A percentile compares a stretch with the other conserved stretches of the same genome.
Conservation (phyloP, 176 grass and related monocot species). For the Avena sativa region DNA sequence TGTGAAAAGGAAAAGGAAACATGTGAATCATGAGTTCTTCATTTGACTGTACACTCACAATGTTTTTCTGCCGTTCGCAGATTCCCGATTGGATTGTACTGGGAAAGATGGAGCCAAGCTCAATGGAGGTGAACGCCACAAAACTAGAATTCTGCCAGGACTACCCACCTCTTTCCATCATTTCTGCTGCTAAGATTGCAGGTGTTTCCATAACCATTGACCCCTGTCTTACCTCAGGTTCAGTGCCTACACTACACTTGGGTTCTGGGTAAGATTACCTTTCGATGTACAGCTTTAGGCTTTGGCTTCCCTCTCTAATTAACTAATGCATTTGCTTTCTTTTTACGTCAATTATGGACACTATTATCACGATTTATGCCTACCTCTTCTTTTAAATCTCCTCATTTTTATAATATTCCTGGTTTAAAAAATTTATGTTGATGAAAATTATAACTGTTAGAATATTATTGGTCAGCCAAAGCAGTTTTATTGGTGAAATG, state of each 20-base stretch:
- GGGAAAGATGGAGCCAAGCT: not conserved
- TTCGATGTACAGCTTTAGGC: not conserved
- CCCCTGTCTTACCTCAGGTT: conserved; percentile 57
- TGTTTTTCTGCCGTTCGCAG: not conserved
- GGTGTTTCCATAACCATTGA: conserved; percentile 62
- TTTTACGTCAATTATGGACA: conserved; percentile 6
- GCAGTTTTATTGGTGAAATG: not conserved
- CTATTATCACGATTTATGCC: not conserved
- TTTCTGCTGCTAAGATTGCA: conserved; percentile 71
- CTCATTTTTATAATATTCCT: not conserved
- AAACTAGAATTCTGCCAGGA: conserved; percentile 63
- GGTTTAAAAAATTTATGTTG: not conserved
- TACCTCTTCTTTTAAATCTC: not conserved
- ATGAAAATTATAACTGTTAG: not conserved
- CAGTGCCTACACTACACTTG: conserved; percentile 55
- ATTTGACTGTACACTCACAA: not conserved
- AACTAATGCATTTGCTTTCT: not conserved
- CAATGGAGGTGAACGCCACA: conserved; percentile 41
- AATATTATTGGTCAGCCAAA: not conserved
- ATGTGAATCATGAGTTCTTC: not conserved
- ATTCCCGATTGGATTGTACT: not conserved
- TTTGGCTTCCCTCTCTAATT: not conserved
- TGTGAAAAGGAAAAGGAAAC: not conserved
- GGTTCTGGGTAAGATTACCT: conserved; percentile 56
- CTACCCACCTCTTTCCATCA: conserved; percentile 64